Conservation (phyloP, 805 yeast genomes). For the Yarrowia yakushimensis region DNA sequence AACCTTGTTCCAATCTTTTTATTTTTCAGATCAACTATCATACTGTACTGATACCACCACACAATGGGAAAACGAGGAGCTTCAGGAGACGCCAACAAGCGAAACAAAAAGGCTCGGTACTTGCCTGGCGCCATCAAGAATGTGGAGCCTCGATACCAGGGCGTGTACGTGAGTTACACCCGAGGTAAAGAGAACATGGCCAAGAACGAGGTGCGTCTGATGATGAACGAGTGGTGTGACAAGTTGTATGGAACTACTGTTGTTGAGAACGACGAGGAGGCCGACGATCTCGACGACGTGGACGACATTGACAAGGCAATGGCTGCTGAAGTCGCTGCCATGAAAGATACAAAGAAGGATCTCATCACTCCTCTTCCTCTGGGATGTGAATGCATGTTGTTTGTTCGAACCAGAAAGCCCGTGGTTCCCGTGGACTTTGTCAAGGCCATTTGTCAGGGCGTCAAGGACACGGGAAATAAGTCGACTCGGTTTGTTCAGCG, state of each 20-base stretch:
- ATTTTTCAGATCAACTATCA: no score
- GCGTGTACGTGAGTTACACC: slow-evolving; percentile 85
- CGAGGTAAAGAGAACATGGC: slow-evolving; percentile 76
- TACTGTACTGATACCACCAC: not conserved
- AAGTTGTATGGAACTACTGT: not conserved
- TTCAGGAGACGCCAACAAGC: slow-evolving; percentile 14
- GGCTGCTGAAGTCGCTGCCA: slow-evolving; percentile 55
- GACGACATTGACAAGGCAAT: slow-evolving; percentile 59
- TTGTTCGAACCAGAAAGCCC: slow-evolving; percentile 76
- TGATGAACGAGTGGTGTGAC: slow-evolving; percentile 49
- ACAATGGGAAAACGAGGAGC: slow-evolving; percentile 5
- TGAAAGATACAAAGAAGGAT: slow-evolving; percentile 44
- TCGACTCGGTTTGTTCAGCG: slow-evolving; percentile 73
- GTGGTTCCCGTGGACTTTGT: slow-evolving; percentile 75
- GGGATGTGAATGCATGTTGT: slow-evolving; percentile 54
- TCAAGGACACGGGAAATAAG: slow-evolving; percentile 47
- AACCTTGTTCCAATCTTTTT: no score
- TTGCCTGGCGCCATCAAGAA: slow-evolving; percentile 25
- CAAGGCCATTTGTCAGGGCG: slow-evolving; percentile 57
- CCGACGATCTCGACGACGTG: slow-evolving; percentile 46
- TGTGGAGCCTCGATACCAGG: slow-evolving; percentile 80
- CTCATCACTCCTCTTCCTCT: slow-evolving; percentile 31
- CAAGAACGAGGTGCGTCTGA: slow-evolving; percentile 61
- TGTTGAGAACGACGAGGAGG: slow-evolving; percentile 42
- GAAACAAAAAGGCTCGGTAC: slow-evolving; percentile 25